Conservation (phyloP, 2,329 filamentous ascomycete genomes). For the Fusarium chlamydosporum region DNA sequence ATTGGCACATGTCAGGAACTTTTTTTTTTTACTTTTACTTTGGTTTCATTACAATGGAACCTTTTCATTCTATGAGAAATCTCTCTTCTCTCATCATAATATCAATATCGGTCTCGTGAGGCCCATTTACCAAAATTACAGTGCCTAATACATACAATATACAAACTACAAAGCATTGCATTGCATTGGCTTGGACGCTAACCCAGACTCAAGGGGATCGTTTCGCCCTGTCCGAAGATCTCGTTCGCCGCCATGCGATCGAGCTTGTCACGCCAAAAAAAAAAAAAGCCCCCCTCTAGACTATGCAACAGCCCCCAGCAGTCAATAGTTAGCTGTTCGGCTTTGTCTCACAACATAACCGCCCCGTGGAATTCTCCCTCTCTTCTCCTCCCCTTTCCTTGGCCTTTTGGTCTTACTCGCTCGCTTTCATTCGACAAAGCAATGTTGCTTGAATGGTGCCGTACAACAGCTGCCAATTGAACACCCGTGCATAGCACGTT, state of each 20-base stretch:
- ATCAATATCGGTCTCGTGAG: constrained; percentile 26
- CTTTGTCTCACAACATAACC: constrained; percentile 32
- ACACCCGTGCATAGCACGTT: constrained; percentile 15
- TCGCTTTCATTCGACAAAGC: constrained; percentile 22
- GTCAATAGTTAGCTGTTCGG: constrained; percentile 12
- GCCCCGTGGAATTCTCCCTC: constrained; percentile 8
- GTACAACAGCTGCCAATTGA: constrained; percentile 22
- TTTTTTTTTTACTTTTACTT: neutral
- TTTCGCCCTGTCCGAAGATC: constrained; percentile 42
- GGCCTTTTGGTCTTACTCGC: neutral
- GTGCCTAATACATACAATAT: neutral
- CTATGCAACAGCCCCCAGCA: neutral
- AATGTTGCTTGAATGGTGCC: constrained; percentile 27
- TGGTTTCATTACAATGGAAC: neutral
- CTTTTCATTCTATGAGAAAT: no score
- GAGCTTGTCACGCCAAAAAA: constrained; percentile 37
- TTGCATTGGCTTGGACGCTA: constrained; percentile 23
- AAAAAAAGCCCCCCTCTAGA: constrained; percentile 23
- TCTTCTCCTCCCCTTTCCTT: neutral
- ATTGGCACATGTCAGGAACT: constrained; percentile 21
- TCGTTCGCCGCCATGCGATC: constrained; percentile 40
- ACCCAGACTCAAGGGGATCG: constrained; percentile 17
- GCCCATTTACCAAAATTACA: constrained; percentile 29
- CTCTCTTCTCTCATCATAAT: constrained; percentile 6
- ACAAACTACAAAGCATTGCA: constrained; percentile 25